A percentile compares a stretch with the other conserved stretches of the same genome.
Conservation (phyloP, 768 basidiomycete species). For the Panaeolus cyanescens region DNA sequence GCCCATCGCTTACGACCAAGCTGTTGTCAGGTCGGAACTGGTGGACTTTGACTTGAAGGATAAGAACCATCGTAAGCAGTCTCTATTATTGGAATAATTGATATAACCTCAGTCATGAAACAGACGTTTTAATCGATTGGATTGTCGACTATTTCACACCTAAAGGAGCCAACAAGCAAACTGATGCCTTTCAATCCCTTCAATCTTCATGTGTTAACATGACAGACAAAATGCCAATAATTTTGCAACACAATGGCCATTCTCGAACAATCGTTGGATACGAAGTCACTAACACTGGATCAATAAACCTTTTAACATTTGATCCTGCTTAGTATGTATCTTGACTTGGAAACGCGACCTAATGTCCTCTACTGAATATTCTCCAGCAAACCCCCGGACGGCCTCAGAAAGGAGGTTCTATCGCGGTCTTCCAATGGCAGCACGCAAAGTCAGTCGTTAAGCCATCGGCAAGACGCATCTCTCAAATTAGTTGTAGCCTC, state of each 20-base stretch:
- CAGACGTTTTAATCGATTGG: constrained; percentile 65
- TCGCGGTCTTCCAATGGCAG: background rate
- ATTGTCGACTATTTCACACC: constrained; percentile 70
- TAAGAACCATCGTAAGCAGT: constrained; percentile 41
- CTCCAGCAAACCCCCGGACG: background rate
- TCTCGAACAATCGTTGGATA: constrained; percentile 89
- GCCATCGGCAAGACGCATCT: background rate
- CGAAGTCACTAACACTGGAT: constrained; percentile 61
- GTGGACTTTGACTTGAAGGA: constrained; percentile 63
- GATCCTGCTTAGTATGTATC: constrained; percentile 71
- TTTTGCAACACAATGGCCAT: constrained; percentile 83
- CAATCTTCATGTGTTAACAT: constrained; percentile 52
- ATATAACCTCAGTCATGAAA: constrained; percentile 7
- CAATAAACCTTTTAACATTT: constrained; percentile 68
- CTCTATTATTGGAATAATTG: background rate
- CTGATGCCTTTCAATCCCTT: constrained; percentile 55
- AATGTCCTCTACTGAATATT: background rate
- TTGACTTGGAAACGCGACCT: background rate
- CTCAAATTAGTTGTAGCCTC: background rate
- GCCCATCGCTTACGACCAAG: background rate
- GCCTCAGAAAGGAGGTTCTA: background rate
- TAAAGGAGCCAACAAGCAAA: constrained; percentile 18
- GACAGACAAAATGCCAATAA: constrained; percentile 75
- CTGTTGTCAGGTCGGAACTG: constrained; percentile 48
- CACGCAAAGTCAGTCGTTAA: background rate